Evolutionary conservation across 116 monocot genomes (phyloP).

Genomic region (Papilionanthe hybrid): DNA sequence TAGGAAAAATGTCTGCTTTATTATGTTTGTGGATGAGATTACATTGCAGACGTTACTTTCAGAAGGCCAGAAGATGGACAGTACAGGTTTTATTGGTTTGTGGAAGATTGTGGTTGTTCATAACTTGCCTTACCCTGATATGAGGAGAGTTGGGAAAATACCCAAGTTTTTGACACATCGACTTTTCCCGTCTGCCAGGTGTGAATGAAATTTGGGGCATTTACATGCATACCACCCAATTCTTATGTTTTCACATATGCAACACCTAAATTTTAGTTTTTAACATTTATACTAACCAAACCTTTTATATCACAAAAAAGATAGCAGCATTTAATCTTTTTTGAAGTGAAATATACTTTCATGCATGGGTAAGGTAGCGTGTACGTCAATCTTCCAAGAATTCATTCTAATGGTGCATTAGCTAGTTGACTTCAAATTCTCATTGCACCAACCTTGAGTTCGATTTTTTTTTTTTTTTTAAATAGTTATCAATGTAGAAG

Average conservation of each 20-base stretch:
- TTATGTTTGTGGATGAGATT: constrained; percentile 92
- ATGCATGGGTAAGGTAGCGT: no score
- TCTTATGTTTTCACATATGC: no score
- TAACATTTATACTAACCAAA: no score
- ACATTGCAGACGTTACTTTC: constrained; percentile 70
- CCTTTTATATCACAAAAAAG: no score
- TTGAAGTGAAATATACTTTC: no score
- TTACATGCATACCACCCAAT: no score
- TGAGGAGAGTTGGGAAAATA: constrained; percentile 97
- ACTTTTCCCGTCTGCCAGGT: constrained; percentile 96
- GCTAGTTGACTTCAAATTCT: neutral
- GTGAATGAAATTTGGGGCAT: neutral
- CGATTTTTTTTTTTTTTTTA: neutral
- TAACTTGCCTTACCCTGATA: constrained; percentile 84
- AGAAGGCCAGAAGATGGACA: constrained; percentile 82
- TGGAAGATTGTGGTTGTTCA: constrained; percentile 89
- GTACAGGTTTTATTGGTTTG: constrained; percentile 73
- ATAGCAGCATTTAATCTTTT: no score
- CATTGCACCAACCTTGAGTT: neutral
- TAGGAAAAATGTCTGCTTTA: constrained; percentile 90
- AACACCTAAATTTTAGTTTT: no score
- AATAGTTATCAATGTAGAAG: neutral
- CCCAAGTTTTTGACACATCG: constrained; percentile 92
- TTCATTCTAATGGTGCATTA: neutral
- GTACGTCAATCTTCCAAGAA: neutral